Base-by-base conservation (phyloP, 129 eudicot genomes). In the Lactuca sativa region DNA sequence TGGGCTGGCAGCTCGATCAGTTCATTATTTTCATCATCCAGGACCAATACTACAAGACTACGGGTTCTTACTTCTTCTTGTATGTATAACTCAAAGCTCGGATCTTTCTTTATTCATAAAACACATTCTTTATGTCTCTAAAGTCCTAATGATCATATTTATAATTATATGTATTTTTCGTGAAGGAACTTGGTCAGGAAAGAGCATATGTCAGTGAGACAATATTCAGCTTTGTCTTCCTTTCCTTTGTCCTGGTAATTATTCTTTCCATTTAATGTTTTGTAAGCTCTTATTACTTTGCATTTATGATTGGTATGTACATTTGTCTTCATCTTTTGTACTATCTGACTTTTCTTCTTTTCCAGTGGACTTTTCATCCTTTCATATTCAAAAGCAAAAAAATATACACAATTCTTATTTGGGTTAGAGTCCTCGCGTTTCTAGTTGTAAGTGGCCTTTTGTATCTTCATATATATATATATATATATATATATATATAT, bases 341-440 rank as follows among this genome's bases (percentile, higher is more conserved):
- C 74, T 66, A 60, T 62, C 41, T 74, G 59, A 63, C 79, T 65
- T 72, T 54, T 80, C 53, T 74, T 68, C 9, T 81, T 67, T 18
- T 78, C 84, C 87, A 93, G 99, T 93, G 99, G 99, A 87, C 97
- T 62, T 93, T 93, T 79, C 90, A 87, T 82, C 99, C 99, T 62
- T 93, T 93, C 80, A 82, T 93, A 75, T 69, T 87, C 82, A 93
- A 93, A 82, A 90, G 78, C 83, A 93, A 93, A 80, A 93, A 87
- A 80, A 87, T 93, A 75, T 93, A 93, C 87, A 93, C 98, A 61
- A 97, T 93, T 57, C 86, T 93, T 32, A 55, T 93, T 59, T 93
- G 99, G 99, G 87, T 97, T 93, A 87, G 97, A 80, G 97, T 93
- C 62, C 91, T 93, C 63, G 90, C 99, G 2, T 93, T 87, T 84